These are phyloP conservation scores for Gomphus bonarii DNA, from an alignment of 1,284 basidiomycete genomes.

Conservation along the genomic window DNA sequence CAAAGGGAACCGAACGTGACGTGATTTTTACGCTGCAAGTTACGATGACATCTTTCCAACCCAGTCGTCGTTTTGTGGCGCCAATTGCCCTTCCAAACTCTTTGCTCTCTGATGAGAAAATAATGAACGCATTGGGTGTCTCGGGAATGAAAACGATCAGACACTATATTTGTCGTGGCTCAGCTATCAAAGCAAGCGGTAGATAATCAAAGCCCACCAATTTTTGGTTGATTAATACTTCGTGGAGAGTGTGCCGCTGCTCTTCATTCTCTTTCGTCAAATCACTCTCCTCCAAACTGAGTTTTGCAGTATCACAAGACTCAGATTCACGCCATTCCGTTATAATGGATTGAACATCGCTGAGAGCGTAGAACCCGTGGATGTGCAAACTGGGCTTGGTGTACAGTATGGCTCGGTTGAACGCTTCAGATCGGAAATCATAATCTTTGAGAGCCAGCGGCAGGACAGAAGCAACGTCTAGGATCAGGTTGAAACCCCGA, in stretches of 20 bases:
- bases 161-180: not conserved
- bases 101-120: conserved; percentile 6
- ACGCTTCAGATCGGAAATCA: not conserved
- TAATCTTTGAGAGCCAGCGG: not conserved
- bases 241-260: not conserved
- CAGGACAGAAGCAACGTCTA: not conserved
- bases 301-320: not conserved
- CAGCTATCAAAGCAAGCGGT: not conserved
- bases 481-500: not conserved
- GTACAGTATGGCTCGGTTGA: not conserved
- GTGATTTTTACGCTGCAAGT: not conserved
- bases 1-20: not conserved
- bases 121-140: not conserved
- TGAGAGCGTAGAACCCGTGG: not conserved
- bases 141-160: not conserved
- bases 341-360: not conserved
- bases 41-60: not conserved
- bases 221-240: not conserved
- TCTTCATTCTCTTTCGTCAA: not conserved
- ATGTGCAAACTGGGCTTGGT: not conserved
- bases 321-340: not conserved
- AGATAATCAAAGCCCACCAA: not conserved
- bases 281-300: not conserved
- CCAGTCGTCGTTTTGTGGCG: not conserved
- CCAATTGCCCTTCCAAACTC: not conserved